Evolutionary conservation across 2,329 filamentous ascomycete genomes (phyloP), one percentile per base, ranked within the genome.

Genomic region (Lecanicillium sp.): DNA sequence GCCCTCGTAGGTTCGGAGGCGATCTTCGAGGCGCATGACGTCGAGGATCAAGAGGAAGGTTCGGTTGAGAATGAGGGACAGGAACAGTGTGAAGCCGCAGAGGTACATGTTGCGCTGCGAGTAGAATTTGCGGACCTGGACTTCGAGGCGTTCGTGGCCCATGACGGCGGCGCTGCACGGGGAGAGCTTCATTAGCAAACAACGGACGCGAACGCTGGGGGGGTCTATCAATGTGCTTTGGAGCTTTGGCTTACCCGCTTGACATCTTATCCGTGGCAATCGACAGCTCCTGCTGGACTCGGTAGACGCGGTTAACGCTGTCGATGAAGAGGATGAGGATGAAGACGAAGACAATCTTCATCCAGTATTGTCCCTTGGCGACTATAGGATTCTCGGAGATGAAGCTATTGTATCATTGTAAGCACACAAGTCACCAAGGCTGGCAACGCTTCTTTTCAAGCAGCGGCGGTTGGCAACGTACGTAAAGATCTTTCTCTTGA

Each of bases 101-200:
- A 98, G 88, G 71, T 98, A 98, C 92, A 98, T 98, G 80, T 98
- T 98, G 65, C 92, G 89, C 72, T 98, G 90, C 46, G 89, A 95
- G 77, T 98, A 98, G 75, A 98, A 98, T 70, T 98, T 98, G 76
- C 92, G 88, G 49, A 92, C 90, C 67, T 98, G 92, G 37, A 97
- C 90, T 69, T 98, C 92, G 77, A 94, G 88, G 48, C 92, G 90
- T 62, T 97, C 92, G 59, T 87, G 83, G 47, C 92, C 90, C 54
- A 96, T 79, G 44, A 89, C 80, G 37, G 81, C 77, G 57, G 84
- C 65, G 41, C 65, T 69, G 49, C n/a, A n/a, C n/a, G n/a, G n/a
- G n/a, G 22, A 25, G 22, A 6, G 22, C 22, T 7, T 25, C 11
- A 25, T 40, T 39, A 27, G 22, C 41, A 29, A n/a, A 17, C 29